Evolutionary conservation across 768 basidiomycete species (phyloP), one percentile per base, ranked within the genome.

Genomic region (Suillus cothurnatus): DNA sequence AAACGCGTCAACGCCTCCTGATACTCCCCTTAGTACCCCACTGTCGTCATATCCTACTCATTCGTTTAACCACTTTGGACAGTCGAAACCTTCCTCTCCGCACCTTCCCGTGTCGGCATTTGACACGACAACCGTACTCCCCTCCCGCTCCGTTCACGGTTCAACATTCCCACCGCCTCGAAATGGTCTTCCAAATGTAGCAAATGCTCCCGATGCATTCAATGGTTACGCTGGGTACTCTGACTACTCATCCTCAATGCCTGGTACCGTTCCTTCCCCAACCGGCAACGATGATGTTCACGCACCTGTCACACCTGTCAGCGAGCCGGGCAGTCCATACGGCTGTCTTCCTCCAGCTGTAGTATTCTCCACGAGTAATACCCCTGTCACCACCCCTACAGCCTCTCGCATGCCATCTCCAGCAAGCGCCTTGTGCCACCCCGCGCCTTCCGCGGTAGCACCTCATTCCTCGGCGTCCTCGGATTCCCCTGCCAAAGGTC

Each of bases 151-250:
- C 60, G 71, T 76, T 12, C 77, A 78, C 59, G 74, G 78, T 26
- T 68, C 78, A 66, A 55, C 72, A 63, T 71, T 74, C 69, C 65
- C 78, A 64, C 73, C 74, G 61, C 73, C 76, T 38, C 67, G 71
- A 50, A 71, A 74, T 59, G 70, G 65, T 65, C 59, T 72, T 12
- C 71, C 76, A 28, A 68, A 74, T 62, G 71, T 72, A 64, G 61
- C 77, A 45, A 76, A 77, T 66, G 66, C 64, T 45, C 65, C 84
- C 65, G 87, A 89, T 1, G 86, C 86, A 2, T 91, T 91, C 79
- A 90, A 89, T 71, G 74, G 84, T 1, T 91, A 90, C 68, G 87
- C 88, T 15, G 85, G 87, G 41, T 91, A 90, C 67, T 77, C 82
- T 0, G 89, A 91, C 65, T 91, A 88, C 74, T 85, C 85, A 0